Base-by-base conservation (phyloP, 2,329 filamentous ascomycete genomes). In the Pseudogymnoascus sp. region DNA sequence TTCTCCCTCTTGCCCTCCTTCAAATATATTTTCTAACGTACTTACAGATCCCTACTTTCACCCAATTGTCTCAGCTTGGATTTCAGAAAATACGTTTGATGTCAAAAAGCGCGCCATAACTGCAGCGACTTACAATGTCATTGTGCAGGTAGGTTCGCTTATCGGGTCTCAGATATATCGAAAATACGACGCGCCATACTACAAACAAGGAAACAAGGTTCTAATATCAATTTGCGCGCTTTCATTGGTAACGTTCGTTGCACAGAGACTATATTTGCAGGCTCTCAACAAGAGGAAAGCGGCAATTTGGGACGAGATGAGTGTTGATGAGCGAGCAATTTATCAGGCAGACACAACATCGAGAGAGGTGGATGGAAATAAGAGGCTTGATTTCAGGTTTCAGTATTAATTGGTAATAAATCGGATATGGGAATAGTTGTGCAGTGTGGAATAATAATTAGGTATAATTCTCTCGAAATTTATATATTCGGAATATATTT, bases 131-230 rank as follows among this genome's bases (percentile, higher is more conserved):
- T 79, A 79, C 67, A 79, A 78, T 63, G 75, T 79, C 1, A 75
- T 78, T 25, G 76, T 79, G 0, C 77, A 79, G 62, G 68, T 79
- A 18, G 77, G 77, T 36, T 75, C 74, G 14, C 69, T 79, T 8
- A 70, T 75, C 30, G 57, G 59, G 2, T 64, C 68, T 41, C 75
- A 83, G 65, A 80, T 82, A 62, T 83, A 83, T 65, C 75, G 79
- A 15, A 67, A 68, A 1, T 74, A 77, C 61, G 83, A 85, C 61
- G 74, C 75, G 5, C 82, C 82, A 0, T 79, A 80, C 66, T 86
- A 84, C 68, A 79, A 81, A 62, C 76, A 68, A 3, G 83, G 83
- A 7, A 86, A 86, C 71, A 80, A 75, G 22, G 78, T 84, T 2
- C 75, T 84, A 57, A 77, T 86, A 22, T 78, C 74, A 1, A 75